phyloP scores from a whole-genome alignment of 192 early-diverging fungal genomes.

The Mortierella hygrophila region DNA sequence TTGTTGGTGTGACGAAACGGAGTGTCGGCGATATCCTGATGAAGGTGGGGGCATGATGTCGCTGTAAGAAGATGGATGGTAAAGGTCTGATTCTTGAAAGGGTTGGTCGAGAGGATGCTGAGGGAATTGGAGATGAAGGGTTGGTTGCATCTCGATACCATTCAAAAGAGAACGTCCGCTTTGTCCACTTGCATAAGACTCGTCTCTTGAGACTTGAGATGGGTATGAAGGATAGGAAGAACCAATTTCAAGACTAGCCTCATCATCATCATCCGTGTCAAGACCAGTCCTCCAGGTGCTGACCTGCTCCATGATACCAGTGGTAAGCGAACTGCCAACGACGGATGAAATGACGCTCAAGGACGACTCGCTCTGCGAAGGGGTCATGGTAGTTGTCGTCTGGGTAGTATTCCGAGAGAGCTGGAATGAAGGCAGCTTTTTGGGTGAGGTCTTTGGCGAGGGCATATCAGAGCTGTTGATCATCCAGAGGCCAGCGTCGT shows the following conservation, averaged over 20 bases:
- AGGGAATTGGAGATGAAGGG: constrained; percentile 49
- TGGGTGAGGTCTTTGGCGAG: constrained; percentile 20
- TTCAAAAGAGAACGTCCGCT: constrained; percentile 40
- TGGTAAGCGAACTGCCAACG: constrained; percentile 42
- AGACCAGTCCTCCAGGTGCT: constrained; percentile 52
- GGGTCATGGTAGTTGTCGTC: constrained; percentile 40
- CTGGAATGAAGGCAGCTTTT: constrained; percentile 44
- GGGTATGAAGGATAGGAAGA: constrained; percentile 47
- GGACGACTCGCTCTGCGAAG: constrained; percentile 43
- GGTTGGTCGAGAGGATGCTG: constrained; percentile 46
- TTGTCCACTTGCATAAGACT: constrained; percentile 20
- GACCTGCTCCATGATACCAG: constrained; percentile 56
- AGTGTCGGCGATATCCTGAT: constrained; percentile 41
- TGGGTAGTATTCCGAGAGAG: constrained; percentile 46
- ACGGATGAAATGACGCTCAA: constrained; percentile 51
- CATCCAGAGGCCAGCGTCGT: constrained; percentile 35
- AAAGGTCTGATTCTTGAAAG: constrained; percentile 5
- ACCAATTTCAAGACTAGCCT: constrained; percentile 48
- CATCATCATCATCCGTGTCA: constrained; percentile 52
- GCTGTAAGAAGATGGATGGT: constrained; percentile 11
- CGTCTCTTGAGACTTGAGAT: constrained; percentile 33
- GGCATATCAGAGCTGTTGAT: constrained; percentile 27
- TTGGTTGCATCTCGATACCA: constrained; percentile 50
- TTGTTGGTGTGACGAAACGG: constrained; percentile 36
- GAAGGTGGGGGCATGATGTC: constrained; percentile 51